Evolutionary conservation across 1,139 yeast species (phyloP).

Genomic region (Nakaseomyces nivariensis): DNA sequence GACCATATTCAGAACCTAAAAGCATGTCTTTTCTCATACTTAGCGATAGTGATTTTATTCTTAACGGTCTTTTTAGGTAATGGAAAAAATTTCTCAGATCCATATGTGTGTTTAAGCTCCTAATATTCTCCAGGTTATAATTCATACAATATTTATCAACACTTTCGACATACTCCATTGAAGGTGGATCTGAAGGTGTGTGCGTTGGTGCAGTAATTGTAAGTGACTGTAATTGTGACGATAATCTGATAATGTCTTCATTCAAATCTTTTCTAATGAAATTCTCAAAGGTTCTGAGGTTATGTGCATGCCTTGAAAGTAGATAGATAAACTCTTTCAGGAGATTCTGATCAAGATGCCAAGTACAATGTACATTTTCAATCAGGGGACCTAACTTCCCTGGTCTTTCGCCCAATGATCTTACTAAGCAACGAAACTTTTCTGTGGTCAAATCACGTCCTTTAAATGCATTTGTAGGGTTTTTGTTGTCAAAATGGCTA

Average conservation of each 20-base stretch:
- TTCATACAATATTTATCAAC: constrained; percentile 10
- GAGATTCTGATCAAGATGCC: constrained; percentile 21
- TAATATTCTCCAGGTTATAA: constrained; percentile 15
- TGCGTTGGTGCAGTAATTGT: constrained; percentile 22
- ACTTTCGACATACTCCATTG: constrained; percentile 13
- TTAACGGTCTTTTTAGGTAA: constrained; percentile 13
- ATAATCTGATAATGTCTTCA: constrained; percentile 10
- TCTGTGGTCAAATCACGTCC: constrained; percentile 7
- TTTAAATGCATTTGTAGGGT: background rate
- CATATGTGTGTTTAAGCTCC: constrained; percentile 20
- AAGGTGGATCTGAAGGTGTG: constrained; percentile 15
- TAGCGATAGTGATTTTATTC: constrained; percentile 17
- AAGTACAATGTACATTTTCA: constrained; percentile 22
- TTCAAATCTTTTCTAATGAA: constrained; percentile 18
- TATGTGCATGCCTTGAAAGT: constrained; percentile 12
- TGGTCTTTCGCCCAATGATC: constrained; percentile 16
- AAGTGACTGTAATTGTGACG: constrained; percentile 14
- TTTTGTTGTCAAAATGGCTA: background rate
- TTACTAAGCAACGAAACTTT: constrained; percentile 17
- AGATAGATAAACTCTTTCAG: constrained; percentile 14
- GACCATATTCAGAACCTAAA: background rate
- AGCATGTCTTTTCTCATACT: constrained; percentile 24
- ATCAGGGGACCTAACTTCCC: constrained; percentile 15
- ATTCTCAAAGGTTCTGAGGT: constrained; percentile 21
- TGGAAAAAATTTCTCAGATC: constrained; percentile 20